These are phyloP conservation scores for Solanum tarapatanum DNA, from an alignment of 257 asterid species.

Conservation along the genomic window DNA sequence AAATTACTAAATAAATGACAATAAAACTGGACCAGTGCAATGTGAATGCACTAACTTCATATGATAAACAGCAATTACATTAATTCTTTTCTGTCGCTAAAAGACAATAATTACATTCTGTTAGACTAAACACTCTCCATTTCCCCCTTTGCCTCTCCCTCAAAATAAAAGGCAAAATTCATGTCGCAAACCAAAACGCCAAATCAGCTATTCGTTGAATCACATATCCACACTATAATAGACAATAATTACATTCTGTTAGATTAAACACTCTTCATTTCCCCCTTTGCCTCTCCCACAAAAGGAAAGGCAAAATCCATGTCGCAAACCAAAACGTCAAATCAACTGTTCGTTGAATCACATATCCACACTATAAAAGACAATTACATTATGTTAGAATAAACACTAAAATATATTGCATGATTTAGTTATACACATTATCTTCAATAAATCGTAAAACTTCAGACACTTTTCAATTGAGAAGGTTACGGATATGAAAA, in stretches of 20 bases:
- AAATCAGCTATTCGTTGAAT: neutral
- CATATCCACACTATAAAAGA: neutral
- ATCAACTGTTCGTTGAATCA: neutral
- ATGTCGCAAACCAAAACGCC: neutral
- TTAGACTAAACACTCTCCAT: neutral
- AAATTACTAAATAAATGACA: neutral
- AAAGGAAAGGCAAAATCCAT: neutral
- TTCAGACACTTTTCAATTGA: no score
- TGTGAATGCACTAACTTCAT: neutral
- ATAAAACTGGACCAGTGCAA: neutral
- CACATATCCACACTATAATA: neutral
- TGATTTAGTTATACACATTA: no score
- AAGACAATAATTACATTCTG: neutral
- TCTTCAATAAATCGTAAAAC: no score
- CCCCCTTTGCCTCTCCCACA: neutral
- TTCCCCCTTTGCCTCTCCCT: neutral
- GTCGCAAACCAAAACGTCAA: neutral
- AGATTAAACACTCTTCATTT: neutral
- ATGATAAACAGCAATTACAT: neutral
- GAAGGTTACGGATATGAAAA: no score
- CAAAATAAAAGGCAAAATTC: neutral
- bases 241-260: neutral
- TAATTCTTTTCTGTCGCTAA: neutral
- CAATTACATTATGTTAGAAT: neutral
- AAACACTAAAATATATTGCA: neutral